Evolutionary conservation across 371 early-diverging fungal genomes (phyloP).

Genomic region (Syncephalis plumigaleata): DNA sequence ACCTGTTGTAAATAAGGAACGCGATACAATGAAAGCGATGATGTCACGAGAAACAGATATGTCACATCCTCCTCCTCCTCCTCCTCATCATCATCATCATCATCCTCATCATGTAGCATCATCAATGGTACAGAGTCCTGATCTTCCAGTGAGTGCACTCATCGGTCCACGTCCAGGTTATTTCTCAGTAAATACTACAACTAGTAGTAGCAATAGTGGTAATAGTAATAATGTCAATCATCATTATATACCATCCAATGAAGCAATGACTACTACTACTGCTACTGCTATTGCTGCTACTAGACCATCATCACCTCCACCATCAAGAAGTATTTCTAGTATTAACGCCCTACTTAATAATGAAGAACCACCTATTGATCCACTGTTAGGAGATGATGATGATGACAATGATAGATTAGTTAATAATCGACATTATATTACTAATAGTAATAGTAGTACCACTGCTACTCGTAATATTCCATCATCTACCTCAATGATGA

Average conservation of each 20-base stretch:
- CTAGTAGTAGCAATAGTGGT: not conserved
- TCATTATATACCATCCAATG: not conserved
- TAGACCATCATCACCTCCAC: not conserved
- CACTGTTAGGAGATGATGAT: not conserved
- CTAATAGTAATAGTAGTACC: no score
- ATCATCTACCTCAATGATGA: no score
- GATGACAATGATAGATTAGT: slow-evolving; percentile 6
- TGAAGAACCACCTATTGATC: not conserved
- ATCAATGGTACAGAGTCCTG: no score
- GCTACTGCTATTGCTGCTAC: not conserved
- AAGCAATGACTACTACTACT: not conserved
- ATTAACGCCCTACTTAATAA: not conserved
- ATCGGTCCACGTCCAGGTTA: not conserved
- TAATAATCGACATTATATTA: no score
- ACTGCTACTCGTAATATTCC: no score
- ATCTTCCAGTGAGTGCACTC: no score
- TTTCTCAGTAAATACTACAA: not conserved
- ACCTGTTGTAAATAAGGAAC: no score
- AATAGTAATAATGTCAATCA: not conserved
- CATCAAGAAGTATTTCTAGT: not conserved
- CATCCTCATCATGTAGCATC: no score
- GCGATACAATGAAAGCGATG: no score
- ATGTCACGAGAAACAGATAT: no score
- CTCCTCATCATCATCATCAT: no score
- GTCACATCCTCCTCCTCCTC: no score